A percentile compares a stretch with the other conserved stretches of the same genome.
phyloP scores from a whole-genome alignment of 148 eudicot genomes.

The Gaultheria prostrata region DNA sequence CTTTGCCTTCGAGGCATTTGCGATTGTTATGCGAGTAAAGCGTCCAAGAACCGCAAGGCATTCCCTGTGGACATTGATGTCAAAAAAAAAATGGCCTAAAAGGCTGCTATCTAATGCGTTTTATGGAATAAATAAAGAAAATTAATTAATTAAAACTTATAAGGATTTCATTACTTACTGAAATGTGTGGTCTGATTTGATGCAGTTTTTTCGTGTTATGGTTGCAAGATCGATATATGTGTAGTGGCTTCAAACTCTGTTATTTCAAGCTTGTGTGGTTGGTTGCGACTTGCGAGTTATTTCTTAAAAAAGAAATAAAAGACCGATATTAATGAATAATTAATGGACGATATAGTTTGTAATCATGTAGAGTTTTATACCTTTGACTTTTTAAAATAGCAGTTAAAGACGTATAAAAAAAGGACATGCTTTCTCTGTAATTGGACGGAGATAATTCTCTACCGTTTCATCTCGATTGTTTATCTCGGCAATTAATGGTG shows the following conservation, averaged over 20 bases:
- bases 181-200: not conserved
- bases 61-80: not conserved
- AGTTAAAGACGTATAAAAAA: no score
- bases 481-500: no score
- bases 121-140: no score
- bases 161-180: not conserved
- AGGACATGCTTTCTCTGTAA: no score
- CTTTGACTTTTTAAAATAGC: no score
- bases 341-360: not conserved
- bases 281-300: not conserved
- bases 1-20: not conserved
- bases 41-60: not conserved
- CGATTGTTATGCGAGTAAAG: not conserved
- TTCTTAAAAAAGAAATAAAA: not conserved
- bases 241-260: not conserved
- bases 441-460: no score
- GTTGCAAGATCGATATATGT: not conserved
- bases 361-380: not conserved
- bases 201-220: not conserved
- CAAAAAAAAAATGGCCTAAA: not conserved
- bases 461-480: no score
- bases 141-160: not conserved
- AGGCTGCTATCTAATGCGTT: not conserved
- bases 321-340: not conserved
- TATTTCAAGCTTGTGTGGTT: not conserved